These are phyloP conservation scores for Pinus tabuliformis DNA, from an alignment of 75 land plant genomes.

Conservation along the genomic window DNA sequence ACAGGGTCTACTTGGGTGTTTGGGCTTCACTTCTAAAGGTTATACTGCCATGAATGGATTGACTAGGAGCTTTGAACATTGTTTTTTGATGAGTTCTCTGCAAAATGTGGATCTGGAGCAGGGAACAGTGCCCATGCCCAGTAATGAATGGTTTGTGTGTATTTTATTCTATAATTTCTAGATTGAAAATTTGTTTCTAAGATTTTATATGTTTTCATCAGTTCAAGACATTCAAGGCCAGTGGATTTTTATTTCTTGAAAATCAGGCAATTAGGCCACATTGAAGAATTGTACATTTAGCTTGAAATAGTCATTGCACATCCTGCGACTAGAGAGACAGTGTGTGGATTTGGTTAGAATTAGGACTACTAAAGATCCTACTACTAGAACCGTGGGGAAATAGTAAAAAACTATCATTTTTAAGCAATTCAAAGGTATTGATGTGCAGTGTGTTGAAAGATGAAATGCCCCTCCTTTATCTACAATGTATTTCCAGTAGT, in stretches of 20 bases:
- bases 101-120: too few relatives aligned
- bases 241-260: neutral
- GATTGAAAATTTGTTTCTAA: neutral
- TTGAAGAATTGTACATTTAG: neutral
- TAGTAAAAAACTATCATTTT: neutral
- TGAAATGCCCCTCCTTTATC: neutral
- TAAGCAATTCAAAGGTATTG: neutral
- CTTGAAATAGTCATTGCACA: neutral
- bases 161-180: neutral
- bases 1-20: constrained; percentile 29
- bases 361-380: neutral
- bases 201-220: neutral
- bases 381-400: neutral
- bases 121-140: too few relatives aligned
- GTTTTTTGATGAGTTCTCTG: constrained; percentile 13
- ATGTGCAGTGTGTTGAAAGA: neutral
- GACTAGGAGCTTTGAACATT: constrained; percentile 44
- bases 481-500: neutral
- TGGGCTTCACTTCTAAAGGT: constrained; percentile 11
- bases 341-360: neutral
- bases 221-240: neutral
- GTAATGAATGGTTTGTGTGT: too few relatives aligned
- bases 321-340: neutral
- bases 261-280: neutral
- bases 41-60: constrained; percentile 17